These are phyloP conservation scores for Theileria sp. DNA, from an alignment of 169 alveolate species.

Conservation along the genomic window DNA sequence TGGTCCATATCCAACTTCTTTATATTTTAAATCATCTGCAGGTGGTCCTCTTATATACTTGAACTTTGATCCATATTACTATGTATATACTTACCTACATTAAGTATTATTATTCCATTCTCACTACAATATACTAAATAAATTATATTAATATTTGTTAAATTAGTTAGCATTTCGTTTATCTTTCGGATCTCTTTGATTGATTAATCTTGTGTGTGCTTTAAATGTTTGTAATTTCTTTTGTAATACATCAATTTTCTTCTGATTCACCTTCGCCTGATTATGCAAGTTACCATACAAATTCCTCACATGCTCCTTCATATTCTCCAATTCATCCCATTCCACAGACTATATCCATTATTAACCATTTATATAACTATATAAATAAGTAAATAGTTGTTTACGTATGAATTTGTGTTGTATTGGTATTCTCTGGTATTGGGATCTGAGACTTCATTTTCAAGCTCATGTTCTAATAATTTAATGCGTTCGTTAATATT, in stretches of 20 bases:
- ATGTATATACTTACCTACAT: neutral
- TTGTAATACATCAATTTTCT: slow-evolving; percentile 62
- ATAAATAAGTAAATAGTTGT: neutral
- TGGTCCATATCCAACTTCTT: neutral
- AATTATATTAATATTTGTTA: neutral
- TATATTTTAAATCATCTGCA: neutral
- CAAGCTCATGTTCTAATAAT: slow-evolving; percentile 52
- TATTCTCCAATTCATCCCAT: slow-evolving; percentile 51
- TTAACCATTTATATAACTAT: neutral
- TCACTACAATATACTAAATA: neutral
- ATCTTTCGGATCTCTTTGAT: slow-evolving; percentile 37
- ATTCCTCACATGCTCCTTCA: slow-evolving; percentile 46
- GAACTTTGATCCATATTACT: neutral
- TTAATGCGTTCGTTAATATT: slow-evolving; percentile 26
- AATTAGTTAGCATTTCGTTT: slow-evolving; percentile 40
- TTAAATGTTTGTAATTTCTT: slow-evolving; percentile 36
- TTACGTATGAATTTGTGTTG: neutral
- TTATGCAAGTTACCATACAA: slow-evolving; percentile 44
- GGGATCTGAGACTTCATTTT: slow-evolving; percentile 52
- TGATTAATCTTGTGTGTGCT: slow-evolving; percentile 70
- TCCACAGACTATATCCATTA: neutral
- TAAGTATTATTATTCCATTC: neutral
- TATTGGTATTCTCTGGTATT: slow-evolving; percentile 54
- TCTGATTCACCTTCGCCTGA: slow-evolving; percentile 62
- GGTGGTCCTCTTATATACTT: too few relatives aligned